These are phyloP conservation scores for Magnusiomyces clavatus DNA, from an alignment of 1,139 yeast species.

Conservation along the genomic window DNA sequence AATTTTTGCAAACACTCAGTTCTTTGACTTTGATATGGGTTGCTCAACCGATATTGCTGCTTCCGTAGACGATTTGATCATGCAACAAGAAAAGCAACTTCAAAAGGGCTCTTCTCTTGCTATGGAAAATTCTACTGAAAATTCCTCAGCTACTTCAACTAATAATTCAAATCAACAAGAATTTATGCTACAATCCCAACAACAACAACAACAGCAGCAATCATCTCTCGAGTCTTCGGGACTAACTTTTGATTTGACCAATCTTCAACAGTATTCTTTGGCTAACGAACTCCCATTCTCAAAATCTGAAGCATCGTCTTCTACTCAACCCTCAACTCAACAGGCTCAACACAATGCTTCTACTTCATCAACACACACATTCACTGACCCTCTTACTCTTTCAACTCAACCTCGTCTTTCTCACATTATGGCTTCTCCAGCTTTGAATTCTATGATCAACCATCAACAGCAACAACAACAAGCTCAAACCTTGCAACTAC, in stretches of 20 bases:
- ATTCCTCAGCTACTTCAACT: not conserved
- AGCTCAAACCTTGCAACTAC: not conserved
- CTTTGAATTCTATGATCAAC: slow-evolving; percentile 11
- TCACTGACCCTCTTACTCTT: slow-evolving; percentile 4
- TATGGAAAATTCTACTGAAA: not conserved
- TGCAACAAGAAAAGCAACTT: slow-evolving; percentile 34
- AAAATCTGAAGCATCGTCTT: not conserved
- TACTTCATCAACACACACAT: not conserved
- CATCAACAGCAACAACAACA: slow-evolving; percentile 1
- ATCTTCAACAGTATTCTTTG: slow-evolving; percentile 9
- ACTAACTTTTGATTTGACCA: slow-evolving; percentile 6
- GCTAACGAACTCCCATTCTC: slow-evolving; percentile 12
- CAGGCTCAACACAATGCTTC: not conserved
- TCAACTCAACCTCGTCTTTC: slow-evolving; percentile 10
- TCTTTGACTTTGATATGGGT: slow-evolving; percentile 39
- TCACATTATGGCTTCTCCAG: slow-evolving; percentile 9
- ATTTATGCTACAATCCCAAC: not conserved
- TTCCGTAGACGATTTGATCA: slow-evolving; percentile 34
- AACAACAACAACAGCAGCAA: no score
- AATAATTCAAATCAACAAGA: not conserved
- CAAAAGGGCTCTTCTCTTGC: slow-evolving; percentile 20
- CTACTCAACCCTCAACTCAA: slow-evolving; percentile 1
- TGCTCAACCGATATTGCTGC: slow-evolving; percentile 36
- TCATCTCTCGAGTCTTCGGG: not conserved
- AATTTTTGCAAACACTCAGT: slow-evolving; percentile 37